These are phyloP conservation scores for Arctium minus DNA, from an alignment of 129 eudicot species.

Conservation along the genomic window DNA sequence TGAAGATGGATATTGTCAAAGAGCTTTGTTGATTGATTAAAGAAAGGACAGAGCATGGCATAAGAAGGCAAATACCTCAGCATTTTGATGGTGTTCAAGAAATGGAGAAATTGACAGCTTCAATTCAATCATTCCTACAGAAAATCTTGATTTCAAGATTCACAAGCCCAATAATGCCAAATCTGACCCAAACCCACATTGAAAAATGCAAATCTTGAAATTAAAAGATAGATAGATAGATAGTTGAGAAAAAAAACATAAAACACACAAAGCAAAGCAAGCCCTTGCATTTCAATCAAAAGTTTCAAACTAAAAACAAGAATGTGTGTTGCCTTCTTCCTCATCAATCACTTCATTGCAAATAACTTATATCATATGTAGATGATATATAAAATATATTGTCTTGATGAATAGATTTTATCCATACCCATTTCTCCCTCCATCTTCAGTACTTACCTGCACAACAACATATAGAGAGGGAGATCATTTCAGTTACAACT, in stretches of 20 bases:
- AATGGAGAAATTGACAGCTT: neutral
- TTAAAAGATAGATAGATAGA: neutral
- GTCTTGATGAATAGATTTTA: slow-evolving; percentile 11
- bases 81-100: too few species aligned
- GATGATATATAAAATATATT: neutral
- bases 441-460: slow-evolving; percentile 18
- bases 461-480: neutral
- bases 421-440: slow-evolving; percentile 9
- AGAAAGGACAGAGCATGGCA: too few species aligned
- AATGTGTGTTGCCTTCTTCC: slow-evolving; percentile 12
- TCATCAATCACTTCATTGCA: slow-evolving; percentile 21
- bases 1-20: neutral
- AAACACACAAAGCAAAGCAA: slow-evolving; percentile 22
- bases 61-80: too few species aligned
- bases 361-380: slow-evolving; percentile 11
- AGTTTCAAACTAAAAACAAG: slow-evolving; percentile 11
- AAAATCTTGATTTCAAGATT: neutral
- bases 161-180: neutral
- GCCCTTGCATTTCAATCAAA: slow-evolving; percentile 21
- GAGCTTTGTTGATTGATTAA: too few species aligned
- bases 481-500: neutral
- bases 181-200: neutral
- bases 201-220: neutral
- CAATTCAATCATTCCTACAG: neutral
- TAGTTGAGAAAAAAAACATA: neutral